phyloP scores from a whole-genome alignment of 345 rosid species.

The Camelina hispida region DNA sequence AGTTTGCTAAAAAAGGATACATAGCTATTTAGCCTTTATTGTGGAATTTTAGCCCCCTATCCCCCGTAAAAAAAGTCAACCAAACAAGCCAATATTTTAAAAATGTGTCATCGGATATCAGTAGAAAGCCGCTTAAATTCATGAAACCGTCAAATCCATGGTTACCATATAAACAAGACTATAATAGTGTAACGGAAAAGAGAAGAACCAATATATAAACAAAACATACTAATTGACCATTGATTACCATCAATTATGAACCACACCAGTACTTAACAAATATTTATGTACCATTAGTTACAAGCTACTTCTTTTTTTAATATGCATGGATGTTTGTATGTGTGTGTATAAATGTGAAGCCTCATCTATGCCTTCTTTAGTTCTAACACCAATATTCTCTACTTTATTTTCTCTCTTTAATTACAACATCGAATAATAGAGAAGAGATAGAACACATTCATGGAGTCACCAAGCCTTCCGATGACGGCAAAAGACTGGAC shows the following conservation, averaged over 20 bases:
- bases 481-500: conserved; percentile 42
- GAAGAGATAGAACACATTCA: background rate
- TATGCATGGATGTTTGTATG: background rate
- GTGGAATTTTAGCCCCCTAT: background rate
- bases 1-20: no score
- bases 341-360: conserved; percentile 31
- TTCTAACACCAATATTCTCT: background rate
- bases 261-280: background rate
- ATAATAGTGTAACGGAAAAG: background rate
- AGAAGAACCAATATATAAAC: background rate
- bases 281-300: background rate
- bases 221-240: conserved; percentile 11
- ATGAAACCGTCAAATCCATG: conserved; percentile 3
- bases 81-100: no score
- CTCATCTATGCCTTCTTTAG: background rate
- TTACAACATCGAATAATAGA: background rate
- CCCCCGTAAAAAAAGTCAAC: background rate
- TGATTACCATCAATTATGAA: background rate
- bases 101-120: background rate
- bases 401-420: background rate
- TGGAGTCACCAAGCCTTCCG: conserved; percentile 45
- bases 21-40: background rate
- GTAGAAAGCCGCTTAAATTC: background rate
- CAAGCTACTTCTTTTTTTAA: no score
- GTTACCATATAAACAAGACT: background rate